phyloP scores from a whole-genome alignment of 768 basidiomycete species.

The Clavulina sp. region DNA sequence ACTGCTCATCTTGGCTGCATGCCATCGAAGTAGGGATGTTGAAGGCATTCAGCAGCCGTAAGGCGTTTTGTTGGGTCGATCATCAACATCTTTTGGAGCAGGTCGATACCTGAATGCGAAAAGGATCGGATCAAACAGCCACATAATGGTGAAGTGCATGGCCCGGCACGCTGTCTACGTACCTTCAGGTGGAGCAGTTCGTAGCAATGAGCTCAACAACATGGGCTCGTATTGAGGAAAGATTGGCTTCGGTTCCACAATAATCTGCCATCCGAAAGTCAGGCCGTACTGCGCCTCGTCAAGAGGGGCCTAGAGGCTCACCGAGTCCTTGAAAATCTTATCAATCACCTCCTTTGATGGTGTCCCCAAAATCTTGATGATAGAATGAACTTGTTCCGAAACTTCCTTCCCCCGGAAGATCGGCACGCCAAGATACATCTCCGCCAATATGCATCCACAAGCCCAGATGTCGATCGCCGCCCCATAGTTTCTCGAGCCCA shows the following conservation, averaged over 20 bases:
- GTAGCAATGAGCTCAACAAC: constrained; percentile 60
- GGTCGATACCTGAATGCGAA: constrained; percentile 52
- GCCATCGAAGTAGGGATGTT: constrained; percentile 82
- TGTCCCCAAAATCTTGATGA: constrained; percentile 93
- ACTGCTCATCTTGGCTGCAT: too few species aligned
- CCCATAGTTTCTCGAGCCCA: constrained; percentile 95
- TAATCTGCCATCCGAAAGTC: constrained; percentile 35
- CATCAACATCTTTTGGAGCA: constrained; percentile 85
- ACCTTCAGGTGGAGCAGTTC: constrained; percentile 78
- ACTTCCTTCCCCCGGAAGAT: constrained; percentile 94
- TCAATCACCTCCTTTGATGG: constrained; percentile 74
- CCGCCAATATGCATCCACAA: constrained; percentile 98
- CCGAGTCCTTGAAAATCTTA: constrained; percentile 81
- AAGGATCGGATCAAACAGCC: neutral
- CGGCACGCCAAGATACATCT: constrained; percentile 96
- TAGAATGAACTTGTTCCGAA: constrained; percentile 92
- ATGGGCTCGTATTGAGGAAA: constrained; percentile 78
- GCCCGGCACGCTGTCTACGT: constrained; percentile 5
- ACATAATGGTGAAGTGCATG: neutral
- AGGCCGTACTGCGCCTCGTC: neutral
- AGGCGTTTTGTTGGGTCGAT: constrained; percentile 89
- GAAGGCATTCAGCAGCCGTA: constrained; percentile 77
- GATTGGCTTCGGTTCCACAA: constrained; percentile 53
- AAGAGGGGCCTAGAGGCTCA: constrained; percentile 23
- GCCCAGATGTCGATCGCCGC: constrained; percentile 99